Conservation (phyloP, 805 yeast species). For the Wickerhamomyces sydowiorum region DNA sequence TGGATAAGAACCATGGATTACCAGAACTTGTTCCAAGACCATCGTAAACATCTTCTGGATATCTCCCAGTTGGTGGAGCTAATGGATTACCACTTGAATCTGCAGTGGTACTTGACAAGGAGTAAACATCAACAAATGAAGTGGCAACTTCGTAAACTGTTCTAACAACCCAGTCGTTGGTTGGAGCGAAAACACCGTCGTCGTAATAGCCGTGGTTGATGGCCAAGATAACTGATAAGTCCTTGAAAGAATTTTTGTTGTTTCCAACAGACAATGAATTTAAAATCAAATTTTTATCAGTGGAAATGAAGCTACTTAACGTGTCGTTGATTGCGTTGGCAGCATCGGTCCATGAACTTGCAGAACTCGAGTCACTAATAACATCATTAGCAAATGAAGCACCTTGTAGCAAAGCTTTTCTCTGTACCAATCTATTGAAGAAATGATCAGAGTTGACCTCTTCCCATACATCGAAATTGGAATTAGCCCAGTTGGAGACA, state of each 20-base stretch:
- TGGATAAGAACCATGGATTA: constrained; percentile 71
- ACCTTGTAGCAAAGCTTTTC: constrained; percentile 51
- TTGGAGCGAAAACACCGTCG: neutral
- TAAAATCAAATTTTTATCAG: neutral
- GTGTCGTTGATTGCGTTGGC: neutral
- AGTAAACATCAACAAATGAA: neutral
- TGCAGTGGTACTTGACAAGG: neutral
- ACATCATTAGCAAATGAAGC: constrained; percentile 24
- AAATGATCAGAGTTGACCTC: constrained; percentile 60
- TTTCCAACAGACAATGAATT: neutral
- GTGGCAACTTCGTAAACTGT: neutral
- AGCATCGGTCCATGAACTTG: neutral
- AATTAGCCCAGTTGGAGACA: constrained; percentile 41
- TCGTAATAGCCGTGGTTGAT: neutral
- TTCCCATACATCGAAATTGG: constrained; percentile 76
- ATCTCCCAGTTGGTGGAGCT: constrained; percentile 56
- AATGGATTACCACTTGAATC: neutral
- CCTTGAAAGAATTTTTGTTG: neutral
- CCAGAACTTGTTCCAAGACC: constrained; percentile 59
- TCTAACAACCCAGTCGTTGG: neutral
- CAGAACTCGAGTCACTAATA: constrained; percentile 9
- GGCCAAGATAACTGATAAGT: neutral
- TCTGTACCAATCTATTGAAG: constrained; percentile 60
- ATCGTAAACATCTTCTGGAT: constrained; percentile 73
- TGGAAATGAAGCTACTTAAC: neutral